Evolutionary conservation across 225 moss, liverwort and hornwort species (phyloP).

Genomic region (Climacium dendroides): DNA sequence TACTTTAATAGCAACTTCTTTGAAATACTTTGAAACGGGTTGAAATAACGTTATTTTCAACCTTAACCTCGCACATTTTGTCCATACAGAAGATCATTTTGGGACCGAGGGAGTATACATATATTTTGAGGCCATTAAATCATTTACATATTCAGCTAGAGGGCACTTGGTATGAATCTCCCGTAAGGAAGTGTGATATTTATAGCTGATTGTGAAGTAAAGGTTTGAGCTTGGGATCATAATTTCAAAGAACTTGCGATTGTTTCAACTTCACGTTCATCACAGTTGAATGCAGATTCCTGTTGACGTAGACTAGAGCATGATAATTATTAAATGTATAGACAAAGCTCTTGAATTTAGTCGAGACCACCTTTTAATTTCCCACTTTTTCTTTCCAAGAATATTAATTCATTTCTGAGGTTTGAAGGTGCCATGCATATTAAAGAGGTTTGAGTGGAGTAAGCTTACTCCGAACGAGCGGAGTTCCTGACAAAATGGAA

Average conservation of each 20-base stretch:
- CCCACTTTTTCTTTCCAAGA: background rate
- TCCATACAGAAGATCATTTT: accelerated
- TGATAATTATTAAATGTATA: background rate
- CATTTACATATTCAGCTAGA: background rate
- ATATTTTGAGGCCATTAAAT: background rate
- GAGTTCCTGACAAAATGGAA: background rate
- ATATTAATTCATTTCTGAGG: background rate
- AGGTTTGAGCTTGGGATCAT: background rate
- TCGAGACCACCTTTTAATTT: background rate
- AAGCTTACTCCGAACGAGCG: background rate
- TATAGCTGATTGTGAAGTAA: background rate
- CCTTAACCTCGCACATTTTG: no score
- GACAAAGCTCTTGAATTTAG: background rate
- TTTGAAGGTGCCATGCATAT: background rate
- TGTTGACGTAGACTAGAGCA: background rate
- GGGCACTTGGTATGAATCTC: no score
- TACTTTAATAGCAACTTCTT: no score
- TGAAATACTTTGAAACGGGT: background rate
- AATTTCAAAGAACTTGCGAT: background rate
- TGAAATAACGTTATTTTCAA: background rate
- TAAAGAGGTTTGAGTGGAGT: background rate
- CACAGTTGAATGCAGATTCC: background rate
- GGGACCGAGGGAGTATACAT: accelerated
- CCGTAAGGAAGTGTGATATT: background rate
- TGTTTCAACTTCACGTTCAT: background rate